Evolutionary conservation across 148 eudicot genomes (phyloP).

Genomic region (Dianthus caryophyllus): DNA sequence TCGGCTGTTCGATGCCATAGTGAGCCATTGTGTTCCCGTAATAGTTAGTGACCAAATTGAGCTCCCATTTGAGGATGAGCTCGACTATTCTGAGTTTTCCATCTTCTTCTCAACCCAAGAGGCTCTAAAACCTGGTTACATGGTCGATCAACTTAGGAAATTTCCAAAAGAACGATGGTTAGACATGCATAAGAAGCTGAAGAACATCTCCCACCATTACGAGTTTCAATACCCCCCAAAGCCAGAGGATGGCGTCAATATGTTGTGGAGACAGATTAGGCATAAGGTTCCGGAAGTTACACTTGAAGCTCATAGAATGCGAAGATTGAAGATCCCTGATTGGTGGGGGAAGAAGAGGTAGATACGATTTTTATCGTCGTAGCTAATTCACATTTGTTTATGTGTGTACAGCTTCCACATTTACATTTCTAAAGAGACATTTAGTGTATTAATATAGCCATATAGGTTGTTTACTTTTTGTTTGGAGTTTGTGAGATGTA

Average conservation of each 20-base stretch:
- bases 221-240: constrained; percentile 86
- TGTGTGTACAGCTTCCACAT: constrained; percentile 22
- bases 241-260: constrained; percentile 69
- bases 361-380: not conserved
- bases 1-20: constrained; percentile 84
- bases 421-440: constrained; percentile 7
- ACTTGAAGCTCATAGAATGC: constrained; percentile 71
- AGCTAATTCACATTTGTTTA: constrained; percentile 7
- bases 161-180: constrained; percentile 71
- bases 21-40: constrained; percentile 86
- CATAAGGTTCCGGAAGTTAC: constrained; percentile 64
- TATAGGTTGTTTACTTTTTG: not conserved
- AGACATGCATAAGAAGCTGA: constrained; percentile 64
- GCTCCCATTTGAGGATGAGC: constrained; percentile 79
- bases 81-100: constrained; percentile 66
- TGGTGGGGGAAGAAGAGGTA: constrained; percentile 70
- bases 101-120: constrained; percentile 66
- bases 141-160: constrained; percentile 50
- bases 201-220: constrained; percentile 63
- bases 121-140: constrained; percentile 50
- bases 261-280: constrained; percentile 90
- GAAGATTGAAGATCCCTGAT: constrained; percentile 79
- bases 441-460: too few species aligned
- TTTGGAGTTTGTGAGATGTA: constrained; percentile 9
- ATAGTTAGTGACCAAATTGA: constrained; percentile 77